These are phyloP conservation scores for Penicillium robsamsonii DNA, from an alignment of 495 filamentous ascomycete genomes.

Conservation along the genomic window DNA sequence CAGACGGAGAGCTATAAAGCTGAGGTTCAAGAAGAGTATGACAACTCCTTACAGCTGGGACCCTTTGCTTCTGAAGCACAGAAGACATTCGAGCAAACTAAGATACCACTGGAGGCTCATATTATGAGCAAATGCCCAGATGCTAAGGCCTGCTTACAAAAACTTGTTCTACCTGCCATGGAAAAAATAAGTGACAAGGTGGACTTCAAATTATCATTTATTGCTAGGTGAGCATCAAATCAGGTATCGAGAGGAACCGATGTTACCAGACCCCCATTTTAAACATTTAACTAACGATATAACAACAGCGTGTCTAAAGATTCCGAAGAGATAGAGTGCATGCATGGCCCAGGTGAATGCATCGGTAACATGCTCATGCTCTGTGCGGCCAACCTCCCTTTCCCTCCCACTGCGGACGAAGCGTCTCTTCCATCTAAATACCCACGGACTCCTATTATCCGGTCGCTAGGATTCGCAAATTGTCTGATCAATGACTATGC, in stretches of 20 bases:
- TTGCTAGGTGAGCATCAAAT: conserved; percentile 62
- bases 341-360: conserved; percentile 86
- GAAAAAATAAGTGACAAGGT: conserved; percentile 76
- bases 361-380: conserved; percentile 92
- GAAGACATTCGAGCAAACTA: conserved; percentile 17
- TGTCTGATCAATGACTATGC: conserved; percentile 73
- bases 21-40: not conserved
- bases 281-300: not conserved
- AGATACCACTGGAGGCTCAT: conserved; percentile 81
- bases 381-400: conserved; percentile 71
- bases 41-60: not conserved
- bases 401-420: conserved; percentile 26
- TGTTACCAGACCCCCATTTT: not conserved
- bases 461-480: conserved; percentile 85
- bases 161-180: conserved; percentile 85
- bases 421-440: conserved; percentile 27
- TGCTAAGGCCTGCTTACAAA: conserved; percentile 72
- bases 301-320: conserved; percentile 34
- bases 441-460: conserved; percentile 67
- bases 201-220: conserved; percentile 86
- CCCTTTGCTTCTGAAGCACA: not conserved
- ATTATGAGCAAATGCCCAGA: conserved; percentile 97
- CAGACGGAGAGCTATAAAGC: not conserved
- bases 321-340: conserved; percentile 58
- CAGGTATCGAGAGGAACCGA: not conserved